Evolutionary conservation across 2,329 filamentous ascomycete species (phyloP).

Genomic region (Stachybotrys chlorohalonatus): DNA sequence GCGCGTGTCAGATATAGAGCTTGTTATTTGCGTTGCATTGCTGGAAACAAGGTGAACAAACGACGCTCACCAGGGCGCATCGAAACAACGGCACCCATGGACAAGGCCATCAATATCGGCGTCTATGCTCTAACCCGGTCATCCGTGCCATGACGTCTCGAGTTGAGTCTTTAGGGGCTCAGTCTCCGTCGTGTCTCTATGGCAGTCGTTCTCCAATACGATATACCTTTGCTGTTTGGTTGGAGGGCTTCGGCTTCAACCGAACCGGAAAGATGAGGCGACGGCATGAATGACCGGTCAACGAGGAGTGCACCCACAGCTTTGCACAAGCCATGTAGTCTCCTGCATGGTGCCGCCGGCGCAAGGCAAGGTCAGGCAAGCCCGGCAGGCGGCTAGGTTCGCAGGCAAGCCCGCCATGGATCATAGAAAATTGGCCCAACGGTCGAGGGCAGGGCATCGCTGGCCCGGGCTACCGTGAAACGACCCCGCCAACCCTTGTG

Average conservation of each 20-base stretch:
- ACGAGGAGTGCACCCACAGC: not conserved
- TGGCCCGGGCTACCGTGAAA: not conserved
- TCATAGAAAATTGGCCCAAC: not conserved
- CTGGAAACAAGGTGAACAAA: not conserved
- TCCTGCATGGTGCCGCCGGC: not conserved
- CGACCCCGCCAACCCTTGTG: conserved; percentile 10
- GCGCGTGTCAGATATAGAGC: not conserved
- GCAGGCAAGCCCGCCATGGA: not conserved
- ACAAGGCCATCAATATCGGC: not conserved
- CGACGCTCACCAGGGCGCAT: not conserved
- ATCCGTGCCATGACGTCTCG: not conserved
- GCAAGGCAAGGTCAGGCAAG: not conserved
- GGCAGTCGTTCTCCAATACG: too few relatives aligned
- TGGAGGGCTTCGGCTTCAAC: not conserved
- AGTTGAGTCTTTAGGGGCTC: not conserved
- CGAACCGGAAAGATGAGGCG: not conserved
- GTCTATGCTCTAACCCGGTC: not conserved
- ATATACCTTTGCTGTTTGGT: too few relatives aligned
- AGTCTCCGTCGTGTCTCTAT: not conserved
- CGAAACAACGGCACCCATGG: not conserved
- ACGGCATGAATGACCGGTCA: not conserved
- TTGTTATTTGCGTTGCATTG: not conserved
- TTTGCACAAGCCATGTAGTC: not conserved
- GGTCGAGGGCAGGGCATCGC: conserved; percentile 1
- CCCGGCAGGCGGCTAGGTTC: not conserved